Evolutionary conservation across 192 early-diverging fungal species (phyloP), one percentile per base, ranked within the genome.

Genomic region (Geranomyces variabilis): DNA sequence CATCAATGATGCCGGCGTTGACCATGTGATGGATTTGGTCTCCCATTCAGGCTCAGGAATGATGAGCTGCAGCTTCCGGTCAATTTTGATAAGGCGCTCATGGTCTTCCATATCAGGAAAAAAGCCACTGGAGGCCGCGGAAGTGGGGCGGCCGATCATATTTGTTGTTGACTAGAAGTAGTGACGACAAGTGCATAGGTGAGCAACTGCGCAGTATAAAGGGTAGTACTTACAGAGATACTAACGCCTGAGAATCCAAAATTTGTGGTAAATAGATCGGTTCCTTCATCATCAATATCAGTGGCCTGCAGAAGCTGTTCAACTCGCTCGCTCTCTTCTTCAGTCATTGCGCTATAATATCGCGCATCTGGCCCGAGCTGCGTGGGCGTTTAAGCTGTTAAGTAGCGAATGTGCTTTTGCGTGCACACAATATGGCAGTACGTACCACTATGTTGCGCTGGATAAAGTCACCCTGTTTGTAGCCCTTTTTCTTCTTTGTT

Each of bases 291-390:
- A 10, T 64, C 57, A 22, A 28, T 45, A 59, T 78, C 76, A 0
- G 30, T 49, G 22, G 14, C 49, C 5, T 73, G 47, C 17, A 82
- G 31, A 14, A 82, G 69, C 4, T 29, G 21, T 31, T 85, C 77
- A 3, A 85, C 76, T 26, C 83, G 70, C 9, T 78, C 69, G 2
- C 51, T 61, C 66, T 85, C 83, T 47, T 78, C 75, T 47, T 85
- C 76, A 8, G 80, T 85, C 80, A 85, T 76, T 12, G 83, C 80
- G 58, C 71, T 44, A 65, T 83, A 85, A 56, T 77, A 85, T 51
- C 83, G 70, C 4, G 83, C 83, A 19, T 85, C 71, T 17, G 69
- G 76, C 26, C 83, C 83, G 7, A 85, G 72, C 79, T 81, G 31
- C 29, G 29, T 28, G 5, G 29, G n/a, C 19, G 12, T 14, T 14